These are phyloP conservation scores for Lachancea sp. DNA, from an alignment of 805 yeast genomes.

Conservation along the genomic window DNA sequence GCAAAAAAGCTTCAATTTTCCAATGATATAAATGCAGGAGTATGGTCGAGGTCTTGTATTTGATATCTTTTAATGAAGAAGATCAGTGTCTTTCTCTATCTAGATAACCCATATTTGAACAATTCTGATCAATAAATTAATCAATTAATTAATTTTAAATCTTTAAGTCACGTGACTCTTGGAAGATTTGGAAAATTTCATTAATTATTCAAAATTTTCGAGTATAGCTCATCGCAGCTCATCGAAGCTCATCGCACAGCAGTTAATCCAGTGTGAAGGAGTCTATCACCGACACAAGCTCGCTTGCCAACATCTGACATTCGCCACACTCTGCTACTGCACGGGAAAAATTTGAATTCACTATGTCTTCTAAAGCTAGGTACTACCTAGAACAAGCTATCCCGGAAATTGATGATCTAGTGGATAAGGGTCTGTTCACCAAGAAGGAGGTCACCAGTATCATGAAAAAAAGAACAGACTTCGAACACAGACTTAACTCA, in stretches of 20 bases:
- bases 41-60: too few relatives aligned
- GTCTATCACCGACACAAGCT: too few relatives aligned
- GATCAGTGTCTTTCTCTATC: too few relatives aligned
- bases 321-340: neutral
- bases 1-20: too few relatives aligned
- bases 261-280: neutral
- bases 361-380: slow-evolving; percentile 50
- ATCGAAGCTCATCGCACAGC: slow-evolving; percentile 9
- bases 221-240: too few relatives aligned
- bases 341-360: too few relatives aligned
- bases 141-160: neutral
- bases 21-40: too few relatives aligned
- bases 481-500: slow-evolving; percentile 82
- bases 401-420: slow-evolving; percentile 87
- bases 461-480: slow-evolving; percentile 91
- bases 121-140: neutral
- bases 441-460: slow-evolving; percentile 76
- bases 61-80: too few relatives aligned
- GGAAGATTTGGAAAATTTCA: too few relatives aligned
- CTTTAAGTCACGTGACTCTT: neutral
- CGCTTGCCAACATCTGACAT: too few relatives aligned
- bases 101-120: neutral
- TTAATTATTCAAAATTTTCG: slow-evolving; percentile 7
- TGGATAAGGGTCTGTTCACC: slow-evolving; percentile 71
- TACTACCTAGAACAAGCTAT: slow-evolving; percentile 62